A percentile compares a stretch with the other conserved stretches of the same genome.
phyloP scores from a whole-genome alignment of 306 rosid species.

The Luffa aegyptiaca region DNA sequence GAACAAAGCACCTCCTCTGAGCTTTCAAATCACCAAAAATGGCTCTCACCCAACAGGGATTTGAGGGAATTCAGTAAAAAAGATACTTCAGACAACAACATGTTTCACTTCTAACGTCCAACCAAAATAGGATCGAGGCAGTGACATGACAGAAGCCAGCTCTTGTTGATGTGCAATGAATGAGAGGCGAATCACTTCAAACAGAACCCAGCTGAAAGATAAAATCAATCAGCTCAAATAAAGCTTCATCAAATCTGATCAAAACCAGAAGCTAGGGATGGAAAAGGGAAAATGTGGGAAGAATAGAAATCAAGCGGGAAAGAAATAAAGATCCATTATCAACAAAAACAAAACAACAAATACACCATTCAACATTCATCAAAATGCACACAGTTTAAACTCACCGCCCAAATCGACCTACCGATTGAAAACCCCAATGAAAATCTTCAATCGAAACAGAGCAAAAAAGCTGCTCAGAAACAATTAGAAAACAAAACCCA shows the following conservation, averaged over 20 bases:
- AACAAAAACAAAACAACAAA: background rate
- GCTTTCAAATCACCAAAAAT: constrained; percentile 39
- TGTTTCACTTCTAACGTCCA: constrained; percentile 29
- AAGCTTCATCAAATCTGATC: constrained; percentile 15
- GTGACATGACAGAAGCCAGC: constrained; percentile 14
- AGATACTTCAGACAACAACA: constrained; percentile 27
- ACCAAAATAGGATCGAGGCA: constrained; percentile 36
- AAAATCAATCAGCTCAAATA: constrained; percentile 6
- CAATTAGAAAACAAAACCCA: background rate
- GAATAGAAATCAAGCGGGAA: background rate
- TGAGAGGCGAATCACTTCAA: constrained; percentile 8
- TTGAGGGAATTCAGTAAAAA: constrained; percentile 11
- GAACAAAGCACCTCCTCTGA: constrained; percentile 8
- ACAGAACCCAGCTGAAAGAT: constrained; percentile 26
- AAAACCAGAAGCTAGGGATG: background rate
- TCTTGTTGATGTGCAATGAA: background rate
- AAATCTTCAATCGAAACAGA: background rate
- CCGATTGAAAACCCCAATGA: background rate
- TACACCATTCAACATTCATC: background rate
- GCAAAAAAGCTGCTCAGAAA: background rate
- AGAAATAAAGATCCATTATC: background rate
- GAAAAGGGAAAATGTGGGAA: background rate
- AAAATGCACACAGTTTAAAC: background rate
- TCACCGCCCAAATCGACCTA: constrained; percentile 10
- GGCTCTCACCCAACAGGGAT: background rate